Evolutionary conservation across 202 grass and related monocot genomes (phyloP), one percentile per base, ranked within the genome.

Genomic region (Saccharum hybrid): DNA sequence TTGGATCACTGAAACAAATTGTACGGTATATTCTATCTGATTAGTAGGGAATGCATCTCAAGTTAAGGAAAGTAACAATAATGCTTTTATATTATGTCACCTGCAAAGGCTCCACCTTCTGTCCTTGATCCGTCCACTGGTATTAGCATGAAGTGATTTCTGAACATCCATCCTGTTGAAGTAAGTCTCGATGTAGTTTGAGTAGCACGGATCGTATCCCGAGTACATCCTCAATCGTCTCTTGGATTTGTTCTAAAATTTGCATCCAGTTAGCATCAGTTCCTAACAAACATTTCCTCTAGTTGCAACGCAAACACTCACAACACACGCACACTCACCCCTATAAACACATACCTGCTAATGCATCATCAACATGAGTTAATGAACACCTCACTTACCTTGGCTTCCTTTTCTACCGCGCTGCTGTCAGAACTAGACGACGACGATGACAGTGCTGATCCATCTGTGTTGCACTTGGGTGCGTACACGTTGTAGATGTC

Each of bases 401-500:
- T 57, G 9, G 80, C 10, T 60, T 74, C 56, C 59, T 31, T 84
- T 61, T 74, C 68, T 39, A 70, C 60, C 6, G 38, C 31, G 52
- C 49, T 51, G 52, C 62, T 75, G 21, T 62, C 14, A 15, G 33
- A 75, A 26, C 62, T 75, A 68, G n/a, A 74, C 3, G 43, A 52
- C 23, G 43, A 49, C 21, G 45, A 59, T 0, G 54, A 10, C 54
- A 10, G 43, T 59, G 90, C 71, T 74, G 83, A 84, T 87, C 87
- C 80, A 68, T 89, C 77, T 66, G 73, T 87, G 64, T 87, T 91
- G 71, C 94, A 97, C 83, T 92, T 97, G 5, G 86, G 91, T 76
- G 91, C 94, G 71, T 97, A 97, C 66, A 97, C 78, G 60, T 97
- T 97, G 75, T 90, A 97, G 59, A 97, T 97, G 45, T 94, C 94